Percentiles rank a stretch among this genome's conserved stretches.
These are phyloP conservation scores for Mycena sp. DNA, from an alignment of 1,284 basidiomycete genomes.

Conservation along the genomic window DNA sequence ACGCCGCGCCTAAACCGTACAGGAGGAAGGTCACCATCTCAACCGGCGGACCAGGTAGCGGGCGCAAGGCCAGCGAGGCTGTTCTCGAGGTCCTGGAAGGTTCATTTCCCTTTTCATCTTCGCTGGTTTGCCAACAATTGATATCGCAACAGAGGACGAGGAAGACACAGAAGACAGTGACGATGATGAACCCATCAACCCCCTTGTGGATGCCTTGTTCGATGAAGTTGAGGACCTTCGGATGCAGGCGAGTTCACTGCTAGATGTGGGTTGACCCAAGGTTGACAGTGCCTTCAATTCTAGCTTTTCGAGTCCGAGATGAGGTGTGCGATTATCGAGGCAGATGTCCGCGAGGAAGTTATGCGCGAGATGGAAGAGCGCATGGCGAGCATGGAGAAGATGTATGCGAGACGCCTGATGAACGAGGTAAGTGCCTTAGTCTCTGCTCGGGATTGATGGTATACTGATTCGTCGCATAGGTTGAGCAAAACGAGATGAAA, in stretches of 20 bases:
- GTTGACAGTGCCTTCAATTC: not conserved
- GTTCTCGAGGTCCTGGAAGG: slow-evolving; percentile 84
- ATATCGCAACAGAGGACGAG: slow-evolving; percentile 63
- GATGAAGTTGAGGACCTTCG: slow-evolving; percentile 89
- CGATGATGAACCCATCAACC: slow-evolving; percentile 81
- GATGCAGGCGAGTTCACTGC: slow-evolving; percentile 75
- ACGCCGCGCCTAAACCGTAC: slow-evolving; percentile 52
- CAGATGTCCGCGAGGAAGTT: slow-evolving; percentile 91
- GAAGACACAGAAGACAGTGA: slow-evolving; percentile 58
- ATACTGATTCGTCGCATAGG: no score
- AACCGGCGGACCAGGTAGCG: slow-evolving; percentile 53
- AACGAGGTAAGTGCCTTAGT: slow-evolving; percentile 66
- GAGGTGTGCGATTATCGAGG: slow-evolving; percentile 86
- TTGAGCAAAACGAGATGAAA: slow-evolving; percentile 83
- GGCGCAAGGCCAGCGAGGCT: slow-evolving; percentile 73
- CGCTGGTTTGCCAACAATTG: slow-evolving; percentile 7
- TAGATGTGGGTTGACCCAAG: no score
- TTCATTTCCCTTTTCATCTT: slow-evolving; percentile 36
- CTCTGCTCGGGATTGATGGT: no score
- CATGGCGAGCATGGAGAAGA: slow-evolving; percentile 84
- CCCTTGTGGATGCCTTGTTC: slow-evolving; percentile 90
- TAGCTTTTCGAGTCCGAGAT: slow-evolving; percentile 91
- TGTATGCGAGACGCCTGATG: slow-evolving; percentile 79
- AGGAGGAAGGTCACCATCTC: slow-evolving; percentile 75
- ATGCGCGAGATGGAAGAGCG: slow-evolving; percentile 89